These are phyloP conservation scores for Circinella minor DNA, from an alignment of 371 early-diverging fungal species.

Conservation along the genomic window DNA sequence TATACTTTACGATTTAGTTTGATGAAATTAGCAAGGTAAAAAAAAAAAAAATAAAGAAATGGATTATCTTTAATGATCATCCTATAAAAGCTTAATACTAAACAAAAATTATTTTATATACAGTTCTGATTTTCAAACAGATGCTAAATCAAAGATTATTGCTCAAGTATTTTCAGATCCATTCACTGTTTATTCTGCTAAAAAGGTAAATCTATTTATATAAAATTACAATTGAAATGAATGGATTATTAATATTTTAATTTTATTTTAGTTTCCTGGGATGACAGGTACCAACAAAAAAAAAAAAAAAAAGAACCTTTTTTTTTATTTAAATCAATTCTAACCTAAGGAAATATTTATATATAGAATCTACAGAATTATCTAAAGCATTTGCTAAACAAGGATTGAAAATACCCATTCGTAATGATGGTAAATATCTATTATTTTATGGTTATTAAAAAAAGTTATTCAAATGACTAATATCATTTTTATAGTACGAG, in stretches of 20 bases:
- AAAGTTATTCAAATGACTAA: too few species aligned
- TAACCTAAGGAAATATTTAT: too few species aligned
- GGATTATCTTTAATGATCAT: not conserved
- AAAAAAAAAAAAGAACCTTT: conserved; percentile 20
- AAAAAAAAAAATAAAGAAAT: too few species aligned
- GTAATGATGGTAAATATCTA: conserved; percentile 80
- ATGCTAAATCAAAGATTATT: conserved; percentile 61
- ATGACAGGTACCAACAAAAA: too few species aligned
- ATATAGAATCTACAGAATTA: conserved; percentile 84
- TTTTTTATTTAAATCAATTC: not conserved
- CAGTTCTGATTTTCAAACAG: conserved; percentile 57
- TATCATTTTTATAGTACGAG: conserved; percentile 1
- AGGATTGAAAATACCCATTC: conserved; percentile 91
- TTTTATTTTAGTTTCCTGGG: conserved; percentile 53
- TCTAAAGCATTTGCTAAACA: conserved; percentile 91
- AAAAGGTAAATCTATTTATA: conserved; percentile 56
- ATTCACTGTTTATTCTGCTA: conserved; percentile 66
- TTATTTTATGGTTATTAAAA: too few species aligned
- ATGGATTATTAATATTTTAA: too few species aligned
- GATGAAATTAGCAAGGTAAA: conserved; percentile 51
- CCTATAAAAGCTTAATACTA: too few species aligned
- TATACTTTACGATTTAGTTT: conserved; percentile 81
- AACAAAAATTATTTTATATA: too few species aligned
- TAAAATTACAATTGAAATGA: too few species aligned
- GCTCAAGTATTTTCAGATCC: conserved; percentile 62